Evolutionary conservation across 2,329 filamentous ascomycete species (phyloP).

Genomic region (Colletotrichum tabaci): DNA sequence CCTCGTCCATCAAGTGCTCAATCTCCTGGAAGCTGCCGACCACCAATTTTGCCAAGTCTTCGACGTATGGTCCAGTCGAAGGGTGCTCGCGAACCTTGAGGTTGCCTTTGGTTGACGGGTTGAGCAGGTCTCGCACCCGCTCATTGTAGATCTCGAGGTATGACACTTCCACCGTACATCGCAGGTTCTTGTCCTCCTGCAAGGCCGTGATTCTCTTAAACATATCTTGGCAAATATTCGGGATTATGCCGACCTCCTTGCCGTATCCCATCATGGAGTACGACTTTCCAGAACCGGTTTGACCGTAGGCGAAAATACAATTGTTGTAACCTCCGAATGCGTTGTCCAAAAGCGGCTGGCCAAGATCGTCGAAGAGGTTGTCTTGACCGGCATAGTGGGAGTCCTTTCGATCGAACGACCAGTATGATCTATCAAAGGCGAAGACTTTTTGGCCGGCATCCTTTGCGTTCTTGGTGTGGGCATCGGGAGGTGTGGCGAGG

Average conservation of each 20-base stretch:
- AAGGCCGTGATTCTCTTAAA: constrained; percentile 86
- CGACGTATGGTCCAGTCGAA: constrained; percentile 96
- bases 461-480: constrained; percentile 76
- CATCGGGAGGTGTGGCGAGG: constrained; percentile 79
- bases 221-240: constrained; percentile 97
- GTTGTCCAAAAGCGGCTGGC: constrained; percentile 93
- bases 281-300: constrained; percentile 98
- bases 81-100: constrained; percentile 98
- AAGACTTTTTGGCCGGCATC: constrained; percentile 85
- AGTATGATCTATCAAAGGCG: constrained; percentile 97
- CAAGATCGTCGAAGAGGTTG: constrained; percentile 89
- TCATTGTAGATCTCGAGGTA: constrained; percentile 99
- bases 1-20: constrained; percentile 98
- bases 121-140: constrained; percentile 93
- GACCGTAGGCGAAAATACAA: constrained; percentile 99
- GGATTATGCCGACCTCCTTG: constrained; percentile 94
- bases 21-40: constrained; percentile 96
- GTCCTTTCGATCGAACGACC: constrained; percentile 92
- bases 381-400: constrained; percentile 91
- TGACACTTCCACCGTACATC: constrained; percentile 96
- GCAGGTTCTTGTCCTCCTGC: constrained; percentile 80
- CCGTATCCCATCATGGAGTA: constrained; percentile 99
- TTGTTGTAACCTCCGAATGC: constrained; percentile 99
- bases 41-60: constrained; percentile 95
- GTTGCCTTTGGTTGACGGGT: constrained; percentile 95